phyloP scores from a whole-genome alignment of 2,329 filamentous ascomycete genomes.

The Arachnopeziza araneosa region DNA sequence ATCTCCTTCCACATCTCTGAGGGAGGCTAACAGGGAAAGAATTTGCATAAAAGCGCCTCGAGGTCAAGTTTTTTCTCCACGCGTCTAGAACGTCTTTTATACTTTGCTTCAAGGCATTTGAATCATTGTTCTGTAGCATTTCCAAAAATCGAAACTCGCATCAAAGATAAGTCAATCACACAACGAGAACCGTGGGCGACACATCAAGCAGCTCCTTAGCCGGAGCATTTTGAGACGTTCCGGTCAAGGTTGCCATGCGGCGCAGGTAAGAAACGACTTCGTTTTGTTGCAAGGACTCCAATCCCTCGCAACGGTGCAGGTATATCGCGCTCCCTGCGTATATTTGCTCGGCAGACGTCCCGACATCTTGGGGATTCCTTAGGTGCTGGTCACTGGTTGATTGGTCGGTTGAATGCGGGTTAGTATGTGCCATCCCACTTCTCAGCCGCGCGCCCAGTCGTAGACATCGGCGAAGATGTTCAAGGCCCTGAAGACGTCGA shows the following conservation, averaged over 20 bases:
- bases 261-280: too few species aligned
- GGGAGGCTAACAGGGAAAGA: neutral
- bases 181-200: neutral
- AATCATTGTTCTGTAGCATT: neutral
- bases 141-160: neutral
- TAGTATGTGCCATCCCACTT: neutral
- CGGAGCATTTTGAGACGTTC: neutral
- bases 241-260: neutral
- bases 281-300: too few species aligned
- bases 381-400: neutral
- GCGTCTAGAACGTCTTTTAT: neutral
- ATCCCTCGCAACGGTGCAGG: too few species aligned
- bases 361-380: neutral
- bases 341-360: neutral
- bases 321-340: neutral
- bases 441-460: neutral
- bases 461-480: conserved; percentile 6
- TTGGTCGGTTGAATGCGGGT: neutral
- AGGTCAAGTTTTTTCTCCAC: neutral
- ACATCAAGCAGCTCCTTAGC: neutral
- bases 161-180: neutral
- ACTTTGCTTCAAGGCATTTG: neutral
- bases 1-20: neutral
- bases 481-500: conserved; percentile 10
- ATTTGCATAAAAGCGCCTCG: neutral